Percentiles rank a stretch among this genome's conserved stretches.
phyloP scores from a whole-genome alignment of 768 basidiomycete species.

The Tricholoma matsutake region DNA sequence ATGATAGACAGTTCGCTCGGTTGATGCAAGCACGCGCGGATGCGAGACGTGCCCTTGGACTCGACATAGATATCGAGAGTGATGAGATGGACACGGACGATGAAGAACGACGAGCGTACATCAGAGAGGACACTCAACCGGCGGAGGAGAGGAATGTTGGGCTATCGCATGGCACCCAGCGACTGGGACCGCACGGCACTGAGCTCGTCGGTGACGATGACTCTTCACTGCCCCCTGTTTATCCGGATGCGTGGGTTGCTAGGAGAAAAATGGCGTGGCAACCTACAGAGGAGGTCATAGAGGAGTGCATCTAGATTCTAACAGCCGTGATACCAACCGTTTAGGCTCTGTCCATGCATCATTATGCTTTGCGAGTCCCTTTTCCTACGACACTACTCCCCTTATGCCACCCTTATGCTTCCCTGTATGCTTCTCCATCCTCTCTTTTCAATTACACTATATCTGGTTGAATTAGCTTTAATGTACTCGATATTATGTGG shows the following conservation, averaged over 20 bases:
- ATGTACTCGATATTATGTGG: neutral
- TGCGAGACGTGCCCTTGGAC: neutral
- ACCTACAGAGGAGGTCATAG: conserved; percentile 1
- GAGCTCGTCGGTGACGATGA: conserved; percentile 1
- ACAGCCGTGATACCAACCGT: no score
- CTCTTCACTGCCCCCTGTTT: neutral
- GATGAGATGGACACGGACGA: neutral
- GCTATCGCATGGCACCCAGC: neutral
- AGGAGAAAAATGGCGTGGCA: neutral
- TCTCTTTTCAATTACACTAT: neutral
- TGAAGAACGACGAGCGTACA: neutral
- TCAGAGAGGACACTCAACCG: conserved; percentile 2
- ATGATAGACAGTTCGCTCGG: neutral
- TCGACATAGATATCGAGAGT: neutral
- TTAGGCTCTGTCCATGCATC: no score
- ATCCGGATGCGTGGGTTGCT: neutral
- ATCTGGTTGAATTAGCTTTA: neutral
- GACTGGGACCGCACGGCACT: conserved; percentile 1
- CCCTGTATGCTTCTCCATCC: neutral
- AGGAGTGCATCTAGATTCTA: neutral
- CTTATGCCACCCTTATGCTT: neutral
- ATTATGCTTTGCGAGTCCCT: neutral
- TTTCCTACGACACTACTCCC: no score
- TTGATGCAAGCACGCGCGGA: neutral
- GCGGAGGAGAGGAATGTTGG: neutral